Conservation (phyloP, 2,329 filamentous ascomycete species). For the Onygenales sp. region DNA sequence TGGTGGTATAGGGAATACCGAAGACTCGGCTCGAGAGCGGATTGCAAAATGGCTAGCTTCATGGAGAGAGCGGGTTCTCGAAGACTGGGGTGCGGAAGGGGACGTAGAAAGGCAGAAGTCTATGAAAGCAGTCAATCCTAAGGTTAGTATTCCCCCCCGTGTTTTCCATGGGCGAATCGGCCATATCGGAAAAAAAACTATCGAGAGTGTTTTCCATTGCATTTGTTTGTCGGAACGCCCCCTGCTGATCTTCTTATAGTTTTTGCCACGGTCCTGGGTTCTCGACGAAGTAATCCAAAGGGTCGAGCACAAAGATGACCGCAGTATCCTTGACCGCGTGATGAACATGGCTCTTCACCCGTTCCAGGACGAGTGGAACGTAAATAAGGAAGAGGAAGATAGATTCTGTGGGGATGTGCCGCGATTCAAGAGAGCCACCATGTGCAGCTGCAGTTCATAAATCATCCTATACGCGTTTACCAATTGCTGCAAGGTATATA, state of each 20-base stretch:
- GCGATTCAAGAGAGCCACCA: conserved; percentile 65
- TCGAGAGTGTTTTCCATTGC: neutral
- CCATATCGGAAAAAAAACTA: no score
- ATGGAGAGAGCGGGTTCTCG: conserved; percentile 61
- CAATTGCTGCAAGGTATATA: neutral
- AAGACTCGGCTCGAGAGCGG: conserved; percentile 55
- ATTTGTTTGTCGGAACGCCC: neutral
- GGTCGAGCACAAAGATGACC: conserved; percentile 75
- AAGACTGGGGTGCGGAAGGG: conserved; percentile 61
- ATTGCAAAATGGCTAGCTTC: conserved; percentile 72
- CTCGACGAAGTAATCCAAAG: conserved; percentile 85
- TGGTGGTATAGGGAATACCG: conserved; percentile 47
- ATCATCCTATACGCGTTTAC: neutral
- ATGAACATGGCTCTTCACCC: conserved; percentile 79
- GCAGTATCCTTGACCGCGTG: conserved; percentile 64
- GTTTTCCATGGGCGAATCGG: no score
- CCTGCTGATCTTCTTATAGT: conserved; percentile 35
- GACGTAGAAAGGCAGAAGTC: conserved; percentile 56
- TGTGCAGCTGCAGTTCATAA: conserved; percentile 90
- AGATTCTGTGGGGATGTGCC: conserved; percentile 83
- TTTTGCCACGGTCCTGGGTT: conserved; percentile 83
- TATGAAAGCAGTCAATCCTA: conserved; percentile 87
- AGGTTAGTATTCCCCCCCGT: conserved; percentile 31
- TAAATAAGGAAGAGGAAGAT: conserved; percentile 63
- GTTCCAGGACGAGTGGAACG: conserved; percentile 61